Conservation (phyloP, 305 asterid species). For the Plantago lanceolata region DNA sequence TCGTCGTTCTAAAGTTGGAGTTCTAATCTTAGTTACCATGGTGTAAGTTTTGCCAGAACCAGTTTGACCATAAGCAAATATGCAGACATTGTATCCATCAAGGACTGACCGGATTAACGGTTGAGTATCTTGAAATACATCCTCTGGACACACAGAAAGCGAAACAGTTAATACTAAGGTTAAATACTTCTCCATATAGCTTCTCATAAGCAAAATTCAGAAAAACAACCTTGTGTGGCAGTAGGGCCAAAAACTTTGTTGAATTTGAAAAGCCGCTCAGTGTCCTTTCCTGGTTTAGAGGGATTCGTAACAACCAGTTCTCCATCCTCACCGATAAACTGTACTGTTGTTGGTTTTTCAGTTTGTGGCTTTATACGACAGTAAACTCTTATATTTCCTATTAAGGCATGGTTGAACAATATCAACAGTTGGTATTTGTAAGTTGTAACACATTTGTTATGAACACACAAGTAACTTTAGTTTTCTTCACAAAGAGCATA, state of each 20-base stretch:
- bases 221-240: slow-evolving; percentile 68
- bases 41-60: slow-evolving; percentile 96
- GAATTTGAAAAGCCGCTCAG: slow-evolving; percentile 81
- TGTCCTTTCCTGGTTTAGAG: slow-evolving; percentile 79
- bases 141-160: slow-evolving; percentile 46
- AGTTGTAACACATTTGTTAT: no score
- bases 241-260: slow-evolving; percentile 84
- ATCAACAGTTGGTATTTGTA: no score
- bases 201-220: slow-evolving; percentile 9
- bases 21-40: slow-evolving; percentile 50
- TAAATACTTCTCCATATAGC: slow-evolving; percentile 1
- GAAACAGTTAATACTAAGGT: not conserved
- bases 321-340: slow-evolving; percentile 85
- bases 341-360: slow-evolving; percentile 62
- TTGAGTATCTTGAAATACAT: slow-evolving; percentile 82
- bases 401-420: slow-evolving; percentile 29
- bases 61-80: slow-evolving; percentile 96
- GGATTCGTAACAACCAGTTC: slow-evolving; percentile 80
- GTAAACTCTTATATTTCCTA: slow-evolving; percentile 85
- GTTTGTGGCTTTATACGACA: slow-evolving; percentile 89
- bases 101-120: slow-evolving; percentile 92
- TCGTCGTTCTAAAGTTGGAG: no score
- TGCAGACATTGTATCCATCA: slow-evolving; percentile 93
- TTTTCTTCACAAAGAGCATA: no score
- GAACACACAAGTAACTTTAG: no score